Evolutionary conservation across 1,139 yeast species (phyloP), one percentile per base, ranked within the genome.

Genomic region (Candida tetrigidarum): DNA sequence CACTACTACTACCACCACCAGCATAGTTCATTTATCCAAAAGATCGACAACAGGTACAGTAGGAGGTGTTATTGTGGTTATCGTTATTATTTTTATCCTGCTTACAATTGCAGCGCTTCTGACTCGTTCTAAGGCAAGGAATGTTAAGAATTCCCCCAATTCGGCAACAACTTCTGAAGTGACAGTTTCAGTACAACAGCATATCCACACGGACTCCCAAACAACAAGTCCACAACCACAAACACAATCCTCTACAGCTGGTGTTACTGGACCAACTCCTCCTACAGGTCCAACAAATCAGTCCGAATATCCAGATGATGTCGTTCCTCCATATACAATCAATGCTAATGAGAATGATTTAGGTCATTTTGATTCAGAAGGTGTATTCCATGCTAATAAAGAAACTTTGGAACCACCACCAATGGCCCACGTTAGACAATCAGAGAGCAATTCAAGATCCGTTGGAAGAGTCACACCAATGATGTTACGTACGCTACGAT

Each of bases 341-440:
- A 71, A 76, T 32, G 82, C 86, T 1, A 81, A 80, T 50, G 88
- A 83, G 26, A 74, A 78, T 43, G 96, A 90, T 59, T 80, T 86
- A 62, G 97, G 97, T 86, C 86, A 80, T 62, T 91, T 89, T 58
- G 96, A 89, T 63, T 69, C 69, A 29, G 66, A 75, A 37, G 97
- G 97, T 2, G 76, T 62, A 15, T 80, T 77, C 50, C 76, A 63
- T 52, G 68, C 72, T 5, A 74, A 66, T 43, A 61, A 63, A 41
- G 45, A 56, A 1, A 44, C 52, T 5, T 40, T 49, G 5, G 56
- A 54, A 5, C 54, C 47, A 26, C 59, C 57, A 9, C 61, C 61
- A 2, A 54, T 50, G 38, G 58, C 57, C 7, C 68, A 66, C 41
- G 52, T 46, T n/a, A 50, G 68, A 43, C 7, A 30, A 9, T 27